phyloP scores from a whole-genome alignment of 2,329 filamentous ascomycete species.

The Pseudogymnoascus sp. region DNA sequence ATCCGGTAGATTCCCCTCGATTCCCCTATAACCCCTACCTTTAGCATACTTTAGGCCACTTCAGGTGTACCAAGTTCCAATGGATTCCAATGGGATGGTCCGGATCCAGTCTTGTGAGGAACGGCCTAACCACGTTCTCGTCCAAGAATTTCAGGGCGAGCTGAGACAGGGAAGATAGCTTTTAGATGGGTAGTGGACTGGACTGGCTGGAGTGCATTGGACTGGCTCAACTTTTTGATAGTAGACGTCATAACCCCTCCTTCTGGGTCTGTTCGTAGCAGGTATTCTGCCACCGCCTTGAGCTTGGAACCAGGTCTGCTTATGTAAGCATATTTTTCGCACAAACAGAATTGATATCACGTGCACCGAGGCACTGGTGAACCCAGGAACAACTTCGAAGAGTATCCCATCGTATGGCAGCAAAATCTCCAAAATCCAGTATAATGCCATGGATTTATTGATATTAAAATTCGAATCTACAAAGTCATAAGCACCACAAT shows the following conservation, averaged over 20 bases:
- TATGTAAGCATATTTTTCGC: neutral
- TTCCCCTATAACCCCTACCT: conserved; percentile 8
- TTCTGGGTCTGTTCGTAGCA: neutral
- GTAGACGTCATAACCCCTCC: neutral
- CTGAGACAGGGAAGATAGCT: neutral
- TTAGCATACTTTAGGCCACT: neutral
- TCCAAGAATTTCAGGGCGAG: neutral
- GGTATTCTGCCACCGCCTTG: neutral
- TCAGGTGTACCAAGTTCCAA: neutral
- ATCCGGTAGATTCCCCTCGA: conserved; percentile 1
- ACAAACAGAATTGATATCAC: neutral
- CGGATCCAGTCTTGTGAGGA: conserved; percentile 2
- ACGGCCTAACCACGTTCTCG: neutral
- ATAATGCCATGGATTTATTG: neutral
- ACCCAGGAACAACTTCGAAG: no score
- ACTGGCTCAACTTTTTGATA: neutral
- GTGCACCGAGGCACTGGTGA: neutral
- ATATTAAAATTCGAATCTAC: conserved; percentile 6
- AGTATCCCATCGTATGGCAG: neutral
- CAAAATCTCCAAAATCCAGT: neutral
- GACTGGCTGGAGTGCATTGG: neutral
- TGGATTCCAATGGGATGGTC: conserved; percentile 1
- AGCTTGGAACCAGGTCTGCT: neutral
- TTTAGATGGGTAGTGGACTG: neutral
- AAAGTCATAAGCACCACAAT: conserved; percentile 1